phyloP scores from a whole-genome alignment of 345 rosid genomes.

The Raphanus sativus region DNA sequence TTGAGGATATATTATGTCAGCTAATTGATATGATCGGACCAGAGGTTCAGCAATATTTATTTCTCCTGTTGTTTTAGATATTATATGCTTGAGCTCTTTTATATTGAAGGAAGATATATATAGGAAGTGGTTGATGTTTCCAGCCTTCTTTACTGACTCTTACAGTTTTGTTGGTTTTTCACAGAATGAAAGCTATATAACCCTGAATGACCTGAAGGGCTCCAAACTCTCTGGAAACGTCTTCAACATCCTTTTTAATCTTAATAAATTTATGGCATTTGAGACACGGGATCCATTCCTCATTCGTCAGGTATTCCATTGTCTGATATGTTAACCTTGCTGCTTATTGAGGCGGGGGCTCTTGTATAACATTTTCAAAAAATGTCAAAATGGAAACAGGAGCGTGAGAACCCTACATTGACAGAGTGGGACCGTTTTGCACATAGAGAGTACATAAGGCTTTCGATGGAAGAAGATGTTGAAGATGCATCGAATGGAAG shows the following conservation, averaged over 20 bases:
- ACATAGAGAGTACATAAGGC: conserved; percentile 93
- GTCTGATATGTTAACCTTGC: background rate
- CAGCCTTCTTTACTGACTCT: background rate
- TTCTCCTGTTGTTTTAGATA: conserved; percentile 11
- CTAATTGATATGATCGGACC: conserved; percentile 96
- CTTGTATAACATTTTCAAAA: background rate
- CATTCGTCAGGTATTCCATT: conserved; percentile 73
- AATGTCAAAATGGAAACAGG: conserved; percentile 49
- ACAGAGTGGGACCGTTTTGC: conserved; percentile 99
- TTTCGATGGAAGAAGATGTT: conserved; percentile 98
- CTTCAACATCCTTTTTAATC: conserved; percentile 94
- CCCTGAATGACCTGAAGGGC: conserved; percentile 69
- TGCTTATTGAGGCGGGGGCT: background rate
- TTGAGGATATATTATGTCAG: conserved; percentile 95
- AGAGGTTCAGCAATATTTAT: conserved; percentile 52
- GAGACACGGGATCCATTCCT: conserved; percentile 97
- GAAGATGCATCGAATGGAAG: conserved; percentile 98
- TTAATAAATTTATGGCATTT: conserved; percentile 94
- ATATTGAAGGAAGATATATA: background rate
- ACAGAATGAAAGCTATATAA: conserved; percentile 75
- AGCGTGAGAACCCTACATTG: conserved; percentile 90
- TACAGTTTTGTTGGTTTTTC: background rate
- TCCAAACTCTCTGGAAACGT: conserved; percentile 87
- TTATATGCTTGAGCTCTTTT: background rate
- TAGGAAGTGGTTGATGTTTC: background rate